Percentiles rank a stretch among this genome's conserved stretches.
These are phyloP conservation scores for Delitschia confertaspora DNA, from an alignment of 495 filamentous ascomycete species.

Conservation along the genomic window DNA sequence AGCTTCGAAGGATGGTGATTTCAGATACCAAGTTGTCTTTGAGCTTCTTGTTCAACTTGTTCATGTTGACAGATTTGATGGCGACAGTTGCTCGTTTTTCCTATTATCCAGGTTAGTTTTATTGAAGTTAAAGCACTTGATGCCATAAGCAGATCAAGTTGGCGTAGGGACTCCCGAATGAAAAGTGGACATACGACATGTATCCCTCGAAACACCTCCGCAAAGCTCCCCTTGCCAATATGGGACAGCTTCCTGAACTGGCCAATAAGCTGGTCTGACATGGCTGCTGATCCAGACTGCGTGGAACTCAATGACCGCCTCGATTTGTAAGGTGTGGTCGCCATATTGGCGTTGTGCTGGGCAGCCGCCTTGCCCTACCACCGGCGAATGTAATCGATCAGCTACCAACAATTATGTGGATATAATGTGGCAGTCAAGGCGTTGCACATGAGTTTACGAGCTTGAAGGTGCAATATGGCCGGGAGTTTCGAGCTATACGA, in stretches of 20 bases:
- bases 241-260: conserved; percentile 68
- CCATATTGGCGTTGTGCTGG: conserved; percentile 34
- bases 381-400: conserved; percentile 1
- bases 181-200: conserved; percentile 59
- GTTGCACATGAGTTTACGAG: conserved; percentile 38
- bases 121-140: neutral
- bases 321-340: conserved; percentile 37
- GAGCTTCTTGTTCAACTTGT: conserved; percentile 85
- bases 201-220: conserved; percentile 78
- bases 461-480: no score
- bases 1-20: conserved; percentile 83
- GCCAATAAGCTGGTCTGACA: conserved; percentile 58
- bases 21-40: conserved; percentile 93
- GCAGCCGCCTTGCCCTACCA: conserved; percentile 7
- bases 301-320: conserved; percentile 41
- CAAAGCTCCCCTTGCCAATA: conserved; percentile 94
- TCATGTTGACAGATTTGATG: conserved; percentile 89
- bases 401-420: conserved; percentile 42
- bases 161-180: no score
- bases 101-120: conserved; percentile 26
- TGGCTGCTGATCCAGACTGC: conserved; percentile 28
- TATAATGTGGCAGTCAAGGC: conserved; percentile 38
- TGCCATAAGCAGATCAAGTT: no score
- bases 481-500: no score
- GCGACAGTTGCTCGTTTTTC: conserved; percentile 65